Conservation (phyloP, 1,139 yeast genomes). For the Taphrina betulina region DNA sequence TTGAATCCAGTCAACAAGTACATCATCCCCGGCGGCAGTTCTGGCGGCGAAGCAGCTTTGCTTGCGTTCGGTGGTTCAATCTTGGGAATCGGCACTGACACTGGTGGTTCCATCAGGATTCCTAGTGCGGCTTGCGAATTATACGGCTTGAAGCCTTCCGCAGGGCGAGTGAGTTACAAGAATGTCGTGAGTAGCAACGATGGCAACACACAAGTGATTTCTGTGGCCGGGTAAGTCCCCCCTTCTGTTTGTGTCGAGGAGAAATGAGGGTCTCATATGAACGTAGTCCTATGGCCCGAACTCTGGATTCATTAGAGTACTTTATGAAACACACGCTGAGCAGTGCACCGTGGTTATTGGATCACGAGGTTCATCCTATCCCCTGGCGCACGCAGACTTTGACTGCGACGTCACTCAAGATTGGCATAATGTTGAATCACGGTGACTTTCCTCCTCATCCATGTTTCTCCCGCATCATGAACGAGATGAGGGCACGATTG, state of each 20-base stretch:
- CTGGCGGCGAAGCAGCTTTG: slow-evolving; percentile 60
- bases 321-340: slow-evolving; percentile 3
- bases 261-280: too few relatives aligned
- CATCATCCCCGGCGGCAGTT: slow-evolving; percentile 57
- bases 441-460: slow-evolving; percentile 19
- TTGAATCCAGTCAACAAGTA: slow-evolving; percentile 49
- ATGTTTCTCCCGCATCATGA: slow-evolving; percentile 9
- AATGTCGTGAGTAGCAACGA: slow-evolving; percentile 35
- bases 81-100: slow-evolving; percentile 58
- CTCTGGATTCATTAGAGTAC: slow-evolving; percentile 9
- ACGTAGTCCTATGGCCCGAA: slow-evolving; percentile 15
- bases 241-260: not conserved
- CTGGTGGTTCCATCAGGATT: slow-evolving; percentile 59
- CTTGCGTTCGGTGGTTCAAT: slow-evolving; percentile 51
- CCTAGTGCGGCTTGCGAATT: slow-evolving; percentile 54
- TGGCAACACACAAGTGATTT: slow-evolving; percentile 4
- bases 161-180: slow-evolving; percentile 48
- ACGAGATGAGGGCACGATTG: not conserved
- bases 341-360: not conserved
- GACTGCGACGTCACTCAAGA: not conserved
- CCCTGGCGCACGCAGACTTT: slow-evolving; percentile 2
- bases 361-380: slow-evolving; percentile 6
- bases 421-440: slow-evolving; percentile 18
- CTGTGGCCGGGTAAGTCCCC: slow-evolving; percentile 11
- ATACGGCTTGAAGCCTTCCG: slow-evolving; percentile 43